These are phyloP conservation scores for Phalaenopsis aphrodite DNA, from an alignment of 106 monocot genomes.

Conservation along the genomic window DNA sequence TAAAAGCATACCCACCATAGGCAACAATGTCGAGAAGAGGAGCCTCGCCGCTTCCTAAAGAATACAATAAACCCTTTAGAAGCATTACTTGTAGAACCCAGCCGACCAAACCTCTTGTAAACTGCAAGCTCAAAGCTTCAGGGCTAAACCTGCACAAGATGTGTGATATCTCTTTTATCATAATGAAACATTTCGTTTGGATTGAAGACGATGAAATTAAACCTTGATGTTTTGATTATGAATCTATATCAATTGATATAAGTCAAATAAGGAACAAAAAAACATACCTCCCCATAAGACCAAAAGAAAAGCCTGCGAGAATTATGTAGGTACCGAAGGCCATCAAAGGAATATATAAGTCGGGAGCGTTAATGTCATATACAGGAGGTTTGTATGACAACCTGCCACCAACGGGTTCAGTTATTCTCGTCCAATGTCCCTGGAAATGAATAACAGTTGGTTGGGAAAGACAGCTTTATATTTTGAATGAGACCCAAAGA, in stretches of 20 bases:
- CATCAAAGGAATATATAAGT: conserved; percentile 38
- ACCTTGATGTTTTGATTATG: too few relatives aligned
- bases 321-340: conserved; percentile 36
- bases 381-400: conserved; percentile 40
- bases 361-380: conserved; percentile 25
- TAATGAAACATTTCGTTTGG: too few relatives aligned
- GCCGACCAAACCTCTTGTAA: conserved; percentile 31
- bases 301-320: conserved; percentile 28
- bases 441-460: conserved; percentile 4
- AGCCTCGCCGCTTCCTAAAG: conserved; percentile 25
- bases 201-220: too few relatives aligned
- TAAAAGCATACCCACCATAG: conserved; percentile 27
- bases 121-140: conserved; percentile 29
- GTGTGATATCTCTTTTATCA: not conserved
- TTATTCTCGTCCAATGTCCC: conserved; percentile 40
- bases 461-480: not conserved
- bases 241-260: not conserved
- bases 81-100: conserved; percentile 27
- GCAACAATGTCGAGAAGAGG: conserved; percentile 20
- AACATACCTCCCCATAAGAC: conserved; percentile 34
- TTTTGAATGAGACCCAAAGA: not conserved
- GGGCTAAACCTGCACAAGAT: conserved; percentile 27
- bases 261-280: not conserved
- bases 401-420: conserved; percentile 37
- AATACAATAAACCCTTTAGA: conserved; percentile 34